Base-by-base conservation (phyloP, 768 basidiomycete genomes). In the Cytidiella melzeri region DNA sequence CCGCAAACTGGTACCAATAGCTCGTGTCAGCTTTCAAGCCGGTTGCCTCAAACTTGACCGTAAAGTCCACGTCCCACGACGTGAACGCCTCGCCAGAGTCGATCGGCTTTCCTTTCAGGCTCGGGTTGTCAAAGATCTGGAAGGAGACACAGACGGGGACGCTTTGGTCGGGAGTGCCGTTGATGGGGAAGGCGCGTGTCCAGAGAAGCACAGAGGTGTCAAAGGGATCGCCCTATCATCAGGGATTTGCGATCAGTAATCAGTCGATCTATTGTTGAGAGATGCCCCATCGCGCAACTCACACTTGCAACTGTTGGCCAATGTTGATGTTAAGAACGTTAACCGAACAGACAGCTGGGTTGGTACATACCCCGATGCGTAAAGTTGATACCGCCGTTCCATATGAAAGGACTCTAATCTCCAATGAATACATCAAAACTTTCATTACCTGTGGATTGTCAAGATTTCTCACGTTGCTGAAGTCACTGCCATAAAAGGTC, bases 31-130 rank as follows among this genome's bases (percentile, higher is more conserved):
- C 68, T 37, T 67, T 55, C 43, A 83, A 60, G 2, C 69, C 68
- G 0, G 64, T 70, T 1, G 79, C 78, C 54, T 82, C 80, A 15
- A 82, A 74, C 60, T 81, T 81, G 54, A 79, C 69, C 0, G 80
- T 80, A 60, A 70, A 80, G 57, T 80, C 79, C 34, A 81, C 75
- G 48, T 83, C 80, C 46, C 75, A 74, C 47, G 57, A 72, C 0
- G 79, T 79, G 61, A 77, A 79, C 1, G 74, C 78, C 51, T 77
- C 65, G 11, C 73, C 77, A 7, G 69, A 66, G 51, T 74, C 67
- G 30, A 74, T 56, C 0, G 68, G 58, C 13, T 57, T 55, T 2
- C 70, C 69, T 10, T 66, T 56, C 27, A 75, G 60, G 39, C 61
- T 60, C 4, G 64, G 45, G 26, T 68, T 68, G 26, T 66, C 61